Evolutionary conservation across 2,329 filamentous ascomycete species (phyloP), one percentile per base, ranked within the genome.

Genomic region (Didymella arachidicola): DNA sequence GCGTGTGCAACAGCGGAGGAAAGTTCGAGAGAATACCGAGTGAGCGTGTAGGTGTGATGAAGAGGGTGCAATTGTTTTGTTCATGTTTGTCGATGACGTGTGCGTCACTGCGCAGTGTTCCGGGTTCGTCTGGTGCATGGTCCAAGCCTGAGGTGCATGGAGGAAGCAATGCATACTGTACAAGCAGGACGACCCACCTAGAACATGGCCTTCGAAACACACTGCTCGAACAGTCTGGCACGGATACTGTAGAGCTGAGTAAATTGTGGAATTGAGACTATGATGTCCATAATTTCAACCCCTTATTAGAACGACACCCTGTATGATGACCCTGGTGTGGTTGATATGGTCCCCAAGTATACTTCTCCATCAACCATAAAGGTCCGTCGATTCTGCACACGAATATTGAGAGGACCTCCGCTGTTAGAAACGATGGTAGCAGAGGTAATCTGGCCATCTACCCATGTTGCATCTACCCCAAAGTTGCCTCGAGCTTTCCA

Each of bases 401-500:
- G 45, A 1, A 48, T n/a, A 5, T 11, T 34, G 32, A 48, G 30
- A 26, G 30, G n/a, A 10, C 38, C 46, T 27, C 34, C 34, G 16
- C 16, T 34, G 7, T 18, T 38, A 2, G 45, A 19, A 7, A 25
- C 32, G 34, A 18, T 16, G 4, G 30, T 48, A 25, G 45, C 45
- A 26, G 45, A 48, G 30, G 16, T 18, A 7, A 48, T 38, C 14
- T 48, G 30, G 18, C 45, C 30, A 16, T 48, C 18, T 16, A 5
- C 19, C 45, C 45, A 48, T 2, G 22, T 34, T 36, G 45, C 45
- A 26, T 34, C 32, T 10, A 49, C 46, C 2, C 18, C 14, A 16
- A 49, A 39, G 11, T 49, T 49, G 16, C 34, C 46, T 38, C 46
- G 34, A 27, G 45, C 46, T 39, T 49, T 39, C 46, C 32, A 26